Percentiles rank a stretch among this genome's conserved stretches.
Evolutionary conservation across 495 filamentous ascomycete species (phyloP).

Genomic region (Sordaria brevicollis): DNA sequence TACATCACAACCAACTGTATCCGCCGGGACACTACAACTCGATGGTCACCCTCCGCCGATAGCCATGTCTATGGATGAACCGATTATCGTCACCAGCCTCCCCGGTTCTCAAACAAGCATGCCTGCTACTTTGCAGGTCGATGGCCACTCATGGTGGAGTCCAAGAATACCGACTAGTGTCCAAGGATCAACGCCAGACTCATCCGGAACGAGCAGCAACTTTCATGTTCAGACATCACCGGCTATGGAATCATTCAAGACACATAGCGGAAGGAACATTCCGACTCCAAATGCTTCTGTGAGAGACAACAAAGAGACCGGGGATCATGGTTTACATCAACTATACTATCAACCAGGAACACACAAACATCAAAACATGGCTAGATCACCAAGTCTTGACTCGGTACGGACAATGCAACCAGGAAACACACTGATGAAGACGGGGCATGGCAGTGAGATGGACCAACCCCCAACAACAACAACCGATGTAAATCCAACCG

Average conservation of each 20-base stretch:
- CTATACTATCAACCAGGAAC: not conserved
- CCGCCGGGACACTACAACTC: not conserved
- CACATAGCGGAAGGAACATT: not conserved
- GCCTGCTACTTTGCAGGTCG: not conserved
- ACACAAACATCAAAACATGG: not conserved
- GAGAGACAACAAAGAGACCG: not conserved
- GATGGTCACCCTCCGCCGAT: not conserved
- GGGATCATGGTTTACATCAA: not conserved
- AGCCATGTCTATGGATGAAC: constrained; percentile 19
- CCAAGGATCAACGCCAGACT: constrained; percentile 6
- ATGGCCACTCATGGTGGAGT: constrained; percentile 14
- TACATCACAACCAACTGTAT: constrained; percentile 5
- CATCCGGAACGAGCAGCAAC: not conserved
- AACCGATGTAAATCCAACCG: not conserved
- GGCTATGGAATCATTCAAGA: not conserved
- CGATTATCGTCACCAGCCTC: not conserved
- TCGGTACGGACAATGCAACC: not conserved
- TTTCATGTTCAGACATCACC: constrained; percentile 3
- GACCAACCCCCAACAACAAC: not conserved
- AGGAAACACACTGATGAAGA: not conserved
- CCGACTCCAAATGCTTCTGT: not conserved
- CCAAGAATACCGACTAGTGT: constrained; percentile 5
- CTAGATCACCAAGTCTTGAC: not conserved
- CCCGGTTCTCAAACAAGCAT: constrained; percentile 4
- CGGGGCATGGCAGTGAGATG: not conserved